Conservation (phyloP, 345 rosid species). For the Gossypium sturtianum region DNA sequence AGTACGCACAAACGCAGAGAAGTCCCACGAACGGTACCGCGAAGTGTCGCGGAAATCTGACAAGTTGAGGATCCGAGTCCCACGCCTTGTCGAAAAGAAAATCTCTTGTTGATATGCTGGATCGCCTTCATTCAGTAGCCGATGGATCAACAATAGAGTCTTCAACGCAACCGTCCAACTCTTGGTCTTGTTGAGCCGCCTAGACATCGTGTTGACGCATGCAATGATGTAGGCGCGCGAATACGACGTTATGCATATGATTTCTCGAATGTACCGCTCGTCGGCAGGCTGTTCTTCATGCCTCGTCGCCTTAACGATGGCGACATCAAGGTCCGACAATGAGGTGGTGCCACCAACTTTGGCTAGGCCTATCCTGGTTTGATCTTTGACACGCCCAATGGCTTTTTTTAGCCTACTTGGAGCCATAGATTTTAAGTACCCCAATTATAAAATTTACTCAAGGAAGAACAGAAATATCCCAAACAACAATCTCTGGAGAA, state of each 20-base stretch:
- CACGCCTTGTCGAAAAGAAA: slow-evolving; percentile 79
- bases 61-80: slow-evolving; percentile 76
- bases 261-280: slow-evolving; percentile 65
- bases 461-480: neutral
- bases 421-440: slow-evolving; percentile 34
- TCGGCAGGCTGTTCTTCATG: slow-evolving; percentile 86
- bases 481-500: neutral
- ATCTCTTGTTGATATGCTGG: slow-evolving; percentile 80
- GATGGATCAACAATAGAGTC: slow-evolving; percentile 61
- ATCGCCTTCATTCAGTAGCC: slow-evolving; percentile 61
- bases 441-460: neutral
- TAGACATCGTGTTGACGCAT: slow-evolving; percentile 46
- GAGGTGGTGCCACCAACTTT: slow-evolving; percentile 69
- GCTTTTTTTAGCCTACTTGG: slow-evolving; percentile 68
- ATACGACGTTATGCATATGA: slow-evolving; percentile 61
- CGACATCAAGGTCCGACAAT: slow-evolving; percentile 65
- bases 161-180: slow-evolving; percentile 90
- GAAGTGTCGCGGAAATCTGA: slow-evolving; percentile 71
- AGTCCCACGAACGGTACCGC: slow-evolving; percentile 63
- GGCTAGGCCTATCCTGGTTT: slow-evolving; percentile 81
- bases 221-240: slow-evolving; percentile 53
- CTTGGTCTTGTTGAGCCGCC: slow-evolving; percentile 72
- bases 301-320: slow-evolving; percentile 82
- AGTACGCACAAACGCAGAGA: slow-evolving; percentile 76
- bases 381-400: slow-evolving; percentile 82